phyloP scores from a whole-genome alignment of 805 yeast genomes.

The Blastobotrys muscicola region DNA sequence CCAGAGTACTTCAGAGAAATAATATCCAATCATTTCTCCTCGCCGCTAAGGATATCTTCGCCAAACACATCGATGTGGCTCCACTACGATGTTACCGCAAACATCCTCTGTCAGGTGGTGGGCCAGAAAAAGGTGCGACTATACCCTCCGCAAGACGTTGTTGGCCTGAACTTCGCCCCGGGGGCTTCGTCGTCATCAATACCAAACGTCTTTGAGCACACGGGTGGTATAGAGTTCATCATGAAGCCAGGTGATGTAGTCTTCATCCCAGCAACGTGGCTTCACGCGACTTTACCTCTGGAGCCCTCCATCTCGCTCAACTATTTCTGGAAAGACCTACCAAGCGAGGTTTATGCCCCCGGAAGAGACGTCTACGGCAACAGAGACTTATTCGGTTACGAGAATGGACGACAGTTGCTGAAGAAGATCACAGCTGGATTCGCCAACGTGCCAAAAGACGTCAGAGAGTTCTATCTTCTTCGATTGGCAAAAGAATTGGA shows the following conservation, averaged over 20 bases:
- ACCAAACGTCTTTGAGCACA: conserved; percentile 9
- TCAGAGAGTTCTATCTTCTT: conserved; percentile 23
- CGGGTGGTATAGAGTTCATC: no score
- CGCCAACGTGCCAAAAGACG: conserved; percentile 19
- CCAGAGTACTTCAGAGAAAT: no score
- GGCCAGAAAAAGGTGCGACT: conserved; percentile 28
- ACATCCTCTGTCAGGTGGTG: conserved; percentile 27
- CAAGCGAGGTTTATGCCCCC: conserved; percentile 18
- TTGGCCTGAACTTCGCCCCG: conserved; percentile 23
- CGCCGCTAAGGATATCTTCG: no score
- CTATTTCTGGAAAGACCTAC: conserved; percentile 29
- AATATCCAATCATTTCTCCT: no score
- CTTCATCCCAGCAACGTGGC: no score
- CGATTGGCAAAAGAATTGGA: conserved; percentile 25
- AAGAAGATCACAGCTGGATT: conserved; percentile 19
- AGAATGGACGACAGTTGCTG: conserved; percentile 23
- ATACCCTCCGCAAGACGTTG: conserved; percentile 29
- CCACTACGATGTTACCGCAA: conserved; percentile 32
- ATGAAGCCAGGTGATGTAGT: no score
- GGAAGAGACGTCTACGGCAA: conserved; percentile 32
- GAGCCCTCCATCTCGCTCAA: conserved; percentile 28
- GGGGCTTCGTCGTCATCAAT: conserved; percentile 28
- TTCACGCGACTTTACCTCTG: conserved; percentile 22
- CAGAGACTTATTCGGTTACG: conserved; percentile 28
- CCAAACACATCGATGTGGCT: conserved; percentile 5